A percentile compares a stretch with the other conserved stretches of the same genome.
phyloP scores from a whole-genome alignment of 306 rosid species.

The Lotus japonicus region DNA sequence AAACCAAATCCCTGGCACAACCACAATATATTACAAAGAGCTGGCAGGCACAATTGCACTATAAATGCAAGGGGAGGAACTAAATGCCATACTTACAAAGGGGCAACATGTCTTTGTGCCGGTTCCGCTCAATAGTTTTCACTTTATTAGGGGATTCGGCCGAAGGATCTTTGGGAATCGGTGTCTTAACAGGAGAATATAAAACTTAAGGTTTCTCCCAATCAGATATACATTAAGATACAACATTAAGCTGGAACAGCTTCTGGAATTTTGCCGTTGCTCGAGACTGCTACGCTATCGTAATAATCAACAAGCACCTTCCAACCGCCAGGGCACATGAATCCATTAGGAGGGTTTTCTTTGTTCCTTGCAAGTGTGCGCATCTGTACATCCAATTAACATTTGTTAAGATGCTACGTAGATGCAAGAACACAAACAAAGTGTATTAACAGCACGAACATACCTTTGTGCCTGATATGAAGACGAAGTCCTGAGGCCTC shows the following conservation, averaged over 20 bases:
- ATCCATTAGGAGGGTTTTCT: slow-evolving; percentile 95
- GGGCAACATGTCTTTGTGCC: slow-evolving; percentile 46
- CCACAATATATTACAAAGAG: slow-evolving; percentile 49
- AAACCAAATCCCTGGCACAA: slow-evolving; percentile 28
- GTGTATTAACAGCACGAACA: not conserved
- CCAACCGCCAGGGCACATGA: slow-evolving; percentile 99
- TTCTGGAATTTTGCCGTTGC: slow-evolving; percentile 57
- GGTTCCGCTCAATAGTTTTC: slow-evolving; percentile 32
- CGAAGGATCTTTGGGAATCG: slow-evolving; percentile 20
- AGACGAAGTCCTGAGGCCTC: slow-evolving; percentile 84
- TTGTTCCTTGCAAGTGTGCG: slow-evolving; percentile 83
- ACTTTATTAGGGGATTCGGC: slow-evolving; percentile 29
- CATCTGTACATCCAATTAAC: slow-evolving; percentile 55
- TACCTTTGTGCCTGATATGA: slow-evolving; percentile 99
- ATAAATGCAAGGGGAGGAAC: slow-evolving; percentile 41
- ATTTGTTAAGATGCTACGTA: slow-evolving; percentile 2
- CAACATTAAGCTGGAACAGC: slow-evolving; percentile 67
- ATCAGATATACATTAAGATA: slow-evolving; percentile 24
- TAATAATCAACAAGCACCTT: slow-evolving; percentile 85
- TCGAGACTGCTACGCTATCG: slow-evolving; percentile 59
- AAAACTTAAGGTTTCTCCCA: slow-evolving; percentile 47
- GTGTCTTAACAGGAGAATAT: slow-evolving; percentile 37
- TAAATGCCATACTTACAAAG: slow-evolving; percentile 36
- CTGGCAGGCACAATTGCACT: slow-evolving; percentile 38
- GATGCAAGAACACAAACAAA: not conserved